A percentile compares a stretch with the other conserved stretches of the same genome.
phyloP scores from a whole-genome alignment of 768 basidiomycete species.

The Suillus decipiens region DNA sequence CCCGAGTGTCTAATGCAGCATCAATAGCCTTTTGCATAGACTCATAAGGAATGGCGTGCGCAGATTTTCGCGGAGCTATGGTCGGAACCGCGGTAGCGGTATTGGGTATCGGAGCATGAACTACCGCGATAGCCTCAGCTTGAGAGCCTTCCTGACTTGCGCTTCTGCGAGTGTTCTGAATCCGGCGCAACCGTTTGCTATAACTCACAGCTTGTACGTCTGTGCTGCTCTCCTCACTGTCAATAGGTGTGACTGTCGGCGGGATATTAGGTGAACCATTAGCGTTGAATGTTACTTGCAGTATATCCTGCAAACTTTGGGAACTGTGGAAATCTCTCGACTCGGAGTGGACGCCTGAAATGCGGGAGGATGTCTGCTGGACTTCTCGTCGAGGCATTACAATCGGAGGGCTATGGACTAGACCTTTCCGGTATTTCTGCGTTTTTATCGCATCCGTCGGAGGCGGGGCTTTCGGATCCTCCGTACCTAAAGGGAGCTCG shows the following conservation, averaged over 20 bases:
- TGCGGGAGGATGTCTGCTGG: neutral
- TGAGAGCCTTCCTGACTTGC: neutral
- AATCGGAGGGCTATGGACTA: neutral
- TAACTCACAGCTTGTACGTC: neutral
- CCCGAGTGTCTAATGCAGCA: conserved; percentile 10
- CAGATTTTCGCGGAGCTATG: neutral
- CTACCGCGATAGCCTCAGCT: too few species aligned
- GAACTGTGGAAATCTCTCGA: neutral
- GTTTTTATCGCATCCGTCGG: neutral
- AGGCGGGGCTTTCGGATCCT: neutral
- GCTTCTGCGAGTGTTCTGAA: neutral
- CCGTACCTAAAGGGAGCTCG: neutral
- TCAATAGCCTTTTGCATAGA: conserved; percentile 1
- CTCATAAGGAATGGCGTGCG: neutral
- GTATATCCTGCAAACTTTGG: neutral
- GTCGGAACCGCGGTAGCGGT: neutral
- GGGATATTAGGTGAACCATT: neutral
- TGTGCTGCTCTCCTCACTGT: neutral
- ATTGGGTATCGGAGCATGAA: neutral
- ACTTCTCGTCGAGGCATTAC: neutral
- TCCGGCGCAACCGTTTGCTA: neutral
- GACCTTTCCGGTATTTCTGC: neutral
- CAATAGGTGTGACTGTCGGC: neutral
- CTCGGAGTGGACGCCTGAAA: too few species aligned
- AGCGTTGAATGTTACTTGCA: neutral